Percentiles rank a stretch among this genome's conserved stretches.
Conservation (phyloP, 345 rosid genomes). For the Lepidium didymum region DNA sequence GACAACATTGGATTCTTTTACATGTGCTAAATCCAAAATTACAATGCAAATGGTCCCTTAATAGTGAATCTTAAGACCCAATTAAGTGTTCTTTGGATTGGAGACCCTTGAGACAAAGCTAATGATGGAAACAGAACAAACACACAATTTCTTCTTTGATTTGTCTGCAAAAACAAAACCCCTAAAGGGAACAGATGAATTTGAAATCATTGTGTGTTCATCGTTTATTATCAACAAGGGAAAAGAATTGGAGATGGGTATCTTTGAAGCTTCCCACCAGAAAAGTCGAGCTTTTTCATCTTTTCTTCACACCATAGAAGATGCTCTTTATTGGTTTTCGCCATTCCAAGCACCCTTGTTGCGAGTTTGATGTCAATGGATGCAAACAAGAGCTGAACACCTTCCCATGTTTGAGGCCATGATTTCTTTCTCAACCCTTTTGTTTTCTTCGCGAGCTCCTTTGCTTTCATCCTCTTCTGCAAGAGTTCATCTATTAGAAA, state of each 20-base stretch:
- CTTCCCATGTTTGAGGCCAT: conserved; percentile 67
- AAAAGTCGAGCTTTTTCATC: conserved; percentile 68
- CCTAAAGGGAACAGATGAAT: neutral
- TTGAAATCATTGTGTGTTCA: conserved; percentile 16
- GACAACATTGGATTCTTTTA: conserved; percentile 31
- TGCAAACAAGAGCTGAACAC: conserved; percentile 60
- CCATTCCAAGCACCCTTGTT: conserved; percentile 66
- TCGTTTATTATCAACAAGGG: conserved; percentile 51
- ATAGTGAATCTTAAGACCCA: conserved; percentile 11
- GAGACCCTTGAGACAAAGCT: neutral
- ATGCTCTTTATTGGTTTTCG: conserved; percentile 64
- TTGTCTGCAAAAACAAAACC: neutral
- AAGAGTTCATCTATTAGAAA: neutral
- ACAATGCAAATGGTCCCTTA: conserved; percentile 13
- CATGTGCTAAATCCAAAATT: conserved; percentile 18
- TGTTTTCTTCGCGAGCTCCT: conserved; percentile 61
- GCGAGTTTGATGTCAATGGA: conserved; percentile 60
- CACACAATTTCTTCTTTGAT: conserved; percentile 3
- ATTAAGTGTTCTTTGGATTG: neutral
- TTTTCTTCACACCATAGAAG: conserved; percentile 94
- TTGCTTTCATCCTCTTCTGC: conserved; percentile 66
- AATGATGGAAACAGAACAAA: neutral
- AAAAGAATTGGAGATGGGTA: conserved; percentile 78
- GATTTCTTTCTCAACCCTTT: conserved; percentile 76
- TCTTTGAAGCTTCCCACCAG: conserved; percentile 57